A percentile compares a stretch with the other conserved stretches of the same genome.
These are phyloP conservation scores for Rhizopus sp. DNA, from an alignment of 371 early-diverging fungal species.

Conservation along the genomic window DNA sequence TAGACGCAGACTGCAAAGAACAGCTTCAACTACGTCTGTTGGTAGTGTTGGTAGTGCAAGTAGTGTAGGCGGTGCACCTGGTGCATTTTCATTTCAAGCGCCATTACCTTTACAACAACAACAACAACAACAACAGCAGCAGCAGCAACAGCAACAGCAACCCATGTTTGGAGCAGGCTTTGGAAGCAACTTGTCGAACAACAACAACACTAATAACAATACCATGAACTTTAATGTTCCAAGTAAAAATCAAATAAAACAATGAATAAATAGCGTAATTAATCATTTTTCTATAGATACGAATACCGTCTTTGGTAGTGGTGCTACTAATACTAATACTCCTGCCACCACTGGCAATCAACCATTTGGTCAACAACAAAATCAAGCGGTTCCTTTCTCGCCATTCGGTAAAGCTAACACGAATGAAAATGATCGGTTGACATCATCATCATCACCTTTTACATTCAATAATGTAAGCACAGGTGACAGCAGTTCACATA, in stretches of 20 bases:
- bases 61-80: neutral
- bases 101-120: neutral
- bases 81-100: neutral
- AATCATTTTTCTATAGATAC: too few species aligned
- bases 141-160: neutral
- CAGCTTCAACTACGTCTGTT: conserved; percentile 15
- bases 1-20: conserved; percentile 21
- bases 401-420: too few species aligned
- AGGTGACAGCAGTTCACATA: neutral
- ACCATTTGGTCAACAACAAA: neutral
- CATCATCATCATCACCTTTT: too few species aligned
- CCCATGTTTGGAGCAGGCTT: neutral
- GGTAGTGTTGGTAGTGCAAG: conserved; percentile 15
- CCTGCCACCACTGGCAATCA: conserved; percentile 2
- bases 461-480: neutral
- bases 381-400: too few species aligned
- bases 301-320: neutral
- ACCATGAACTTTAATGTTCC: neutral
- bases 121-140: neutral
- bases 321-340: neutral
- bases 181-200: conserved; percentile 1
- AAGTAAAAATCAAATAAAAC: neutral
- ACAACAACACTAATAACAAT: neutral
- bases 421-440: too few species aligned
- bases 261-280: too few species aligned